phyloP scores from a whole-genome alignment of 495 filamentous ascomycete genomes.

The Penicillium subrubescens region DNA sequence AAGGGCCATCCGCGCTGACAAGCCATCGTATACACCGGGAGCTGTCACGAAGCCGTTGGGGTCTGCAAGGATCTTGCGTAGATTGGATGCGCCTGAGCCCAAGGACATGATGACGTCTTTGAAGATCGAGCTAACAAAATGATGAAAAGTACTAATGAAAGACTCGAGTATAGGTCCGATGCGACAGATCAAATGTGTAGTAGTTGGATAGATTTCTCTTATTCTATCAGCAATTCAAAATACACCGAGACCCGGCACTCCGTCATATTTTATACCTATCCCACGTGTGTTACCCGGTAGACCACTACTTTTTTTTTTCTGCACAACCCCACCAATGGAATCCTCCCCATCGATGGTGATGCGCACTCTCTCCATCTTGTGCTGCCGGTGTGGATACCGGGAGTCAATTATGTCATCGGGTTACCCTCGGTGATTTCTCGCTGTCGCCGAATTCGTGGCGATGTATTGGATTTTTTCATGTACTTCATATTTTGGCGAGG shows the following conservation, averaged over 20 bases:
- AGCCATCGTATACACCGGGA: conserved; percentile 71
- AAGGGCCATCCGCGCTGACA: conserved; percentile 66
- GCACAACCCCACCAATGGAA: conserved; percentile 12
- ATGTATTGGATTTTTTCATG: neutral
- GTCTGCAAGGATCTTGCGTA: conserved; percentile 35
- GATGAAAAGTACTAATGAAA: neutral
- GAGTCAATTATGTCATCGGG: conserved; percentile 20
- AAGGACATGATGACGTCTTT: conserved; percentile 30
- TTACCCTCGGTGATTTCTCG: conserved; percentile 14
- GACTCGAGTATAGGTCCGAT: neutral
- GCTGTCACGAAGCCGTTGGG: conserved; percentile 47
- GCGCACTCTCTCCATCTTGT: conserved; percentile 15
- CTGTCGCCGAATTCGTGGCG: conserved; percentile 6
- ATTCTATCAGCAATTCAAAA: neutral
- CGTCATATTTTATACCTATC: neutral
- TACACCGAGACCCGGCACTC: neutral
- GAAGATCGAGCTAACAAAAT: neutral
- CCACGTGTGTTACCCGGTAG: conserved; percentile 13
- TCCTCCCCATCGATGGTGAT: conserved; percentile 16
- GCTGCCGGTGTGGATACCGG: conserved; percentile 23
- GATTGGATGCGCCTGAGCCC: conserved; percentile 31
- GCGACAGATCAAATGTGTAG: neutral
- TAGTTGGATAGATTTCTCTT: neutral
- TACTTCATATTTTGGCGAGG: neutral
- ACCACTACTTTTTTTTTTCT: conserved; percentile 3